phyloP scores from a whole-genome alignment of 805 yeast species.

The Teunomyces aglyptinius region DNA sequence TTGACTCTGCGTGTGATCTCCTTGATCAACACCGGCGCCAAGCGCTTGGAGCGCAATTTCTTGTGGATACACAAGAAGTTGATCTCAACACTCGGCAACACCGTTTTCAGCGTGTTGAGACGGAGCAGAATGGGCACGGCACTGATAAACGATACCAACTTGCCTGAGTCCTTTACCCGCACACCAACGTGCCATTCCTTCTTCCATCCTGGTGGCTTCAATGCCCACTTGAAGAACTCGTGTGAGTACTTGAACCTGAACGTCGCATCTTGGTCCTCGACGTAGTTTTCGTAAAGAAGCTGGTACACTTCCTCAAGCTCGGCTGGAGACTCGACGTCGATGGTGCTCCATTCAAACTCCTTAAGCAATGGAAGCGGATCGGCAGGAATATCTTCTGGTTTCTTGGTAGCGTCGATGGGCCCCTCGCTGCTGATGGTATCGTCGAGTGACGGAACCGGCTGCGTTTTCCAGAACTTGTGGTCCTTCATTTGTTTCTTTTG shows the following conservation, averaged over 20 bases:
- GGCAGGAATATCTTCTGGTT: slow-evolving; percentile 68
- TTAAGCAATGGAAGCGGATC: slow-evolving; percentile 67
- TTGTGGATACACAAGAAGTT: slow-evolving; percentile 94
- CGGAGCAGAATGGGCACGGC: slow-evolving; percentile 78
- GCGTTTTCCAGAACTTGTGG: slow-evolving; percentile 96
- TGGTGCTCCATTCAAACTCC: slow-evolving; percentile 86
- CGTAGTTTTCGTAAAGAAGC: slow-evolving; percentile 83
- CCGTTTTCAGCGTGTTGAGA: slow-evolving; percentile 49
- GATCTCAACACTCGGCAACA: slow-evolving; percentile 74
- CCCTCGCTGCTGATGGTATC: slow-evolving; percentile 70
- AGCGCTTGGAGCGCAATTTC: slow-evolving; percentile 85
- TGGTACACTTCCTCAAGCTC: slow-evolving; percentile 77
- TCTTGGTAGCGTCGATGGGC: slow-evolving; percentile 69
- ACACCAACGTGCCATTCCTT: slow-evolving; percentile 93
- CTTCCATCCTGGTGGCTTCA: slow-evolving; percentile 90
- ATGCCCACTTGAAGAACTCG: slow-evolving; percentile 86
- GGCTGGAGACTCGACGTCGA: slow-evolving; percentile 54
- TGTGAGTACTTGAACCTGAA: slow-evolving; percentile 88
- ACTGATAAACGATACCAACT: slow-evolving; percentile 86
- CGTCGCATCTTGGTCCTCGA: slow-evolving; percentile 89
- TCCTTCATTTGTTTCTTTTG: slow-evolving; percentile 69
- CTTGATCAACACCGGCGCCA: slow-evolving; percentile 90
- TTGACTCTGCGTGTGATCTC: slow-evolving; percentile 94
- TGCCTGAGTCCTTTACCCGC: slow-evolving; percentile 70
- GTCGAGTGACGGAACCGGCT: slow-evolving; percentile 83